A percentile compares a stretch with the other conserved stretches of the same genome.
These are phyloP conservation scores for Penicillium bovifimosum DNA, from an alignment of 495 filamentous ascomycete genomes.

Conservation along the genomic window DNA sequence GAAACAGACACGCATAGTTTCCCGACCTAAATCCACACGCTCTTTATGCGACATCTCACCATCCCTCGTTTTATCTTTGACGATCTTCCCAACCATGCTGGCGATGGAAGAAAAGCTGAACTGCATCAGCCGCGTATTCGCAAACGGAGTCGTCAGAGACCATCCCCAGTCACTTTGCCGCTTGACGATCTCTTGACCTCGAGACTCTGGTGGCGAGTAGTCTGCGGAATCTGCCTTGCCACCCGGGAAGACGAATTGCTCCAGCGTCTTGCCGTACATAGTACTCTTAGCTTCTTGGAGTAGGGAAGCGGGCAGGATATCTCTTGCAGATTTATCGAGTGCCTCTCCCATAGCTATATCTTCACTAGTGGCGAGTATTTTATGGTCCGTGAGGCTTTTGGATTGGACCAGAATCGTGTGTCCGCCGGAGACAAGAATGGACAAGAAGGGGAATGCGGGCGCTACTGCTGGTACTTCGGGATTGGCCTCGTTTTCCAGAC, in stretches of 20 bases:
- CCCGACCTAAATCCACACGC: slow-evolving; percentile 58
- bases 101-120: slow-evolving; percentile 64
- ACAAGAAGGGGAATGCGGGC: slow-evolving; percentile 73
- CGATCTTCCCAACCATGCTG: slow-evolving; percentile 46
- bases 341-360: slow-evolving; percentile 82
- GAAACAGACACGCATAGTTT: slow-evolving; percentile 73
- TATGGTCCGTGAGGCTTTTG: slow-evolving; percentile 56
- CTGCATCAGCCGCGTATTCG: slow-evolving; percentile 44
- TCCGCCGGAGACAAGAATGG: slow-evolving; percentile 85
- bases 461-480: not conserved
- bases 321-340: slow-evolving; percentile 79
- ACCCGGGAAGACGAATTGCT: slow-evolving; percentile 66
- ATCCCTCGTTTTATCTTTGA: slow-evolving; percentile 28
- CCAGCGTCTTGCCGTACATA: slow-evolving; percentile 71
- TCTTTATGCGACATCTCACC: slow-evolving; percentile 35
- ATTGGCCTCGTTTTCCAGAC: slow-evolving; percentile 34
- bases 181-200: slow-evolving; percentile 47
- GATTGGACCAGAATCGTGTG: slow-evolving; percentile 84
- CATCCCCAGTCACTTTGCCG: slow-evolving; percentile 48
- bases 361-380: slow-evolving; percentile 59
- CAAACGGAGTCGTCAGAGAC: slow-evolving; percentile 51
- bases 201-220: slow-evolving; percentile 50
- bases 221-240: slow-evolving; percentile 42
- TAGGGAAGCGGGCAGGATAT: slow-evolving; percentile 54
- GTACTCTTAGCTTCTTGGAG: slow-evolving; percentile 43